Evolutionary conservation across 352 stramenopile species (phyloP).

Genomic region (Phytophthora hibernalis): DNA sequence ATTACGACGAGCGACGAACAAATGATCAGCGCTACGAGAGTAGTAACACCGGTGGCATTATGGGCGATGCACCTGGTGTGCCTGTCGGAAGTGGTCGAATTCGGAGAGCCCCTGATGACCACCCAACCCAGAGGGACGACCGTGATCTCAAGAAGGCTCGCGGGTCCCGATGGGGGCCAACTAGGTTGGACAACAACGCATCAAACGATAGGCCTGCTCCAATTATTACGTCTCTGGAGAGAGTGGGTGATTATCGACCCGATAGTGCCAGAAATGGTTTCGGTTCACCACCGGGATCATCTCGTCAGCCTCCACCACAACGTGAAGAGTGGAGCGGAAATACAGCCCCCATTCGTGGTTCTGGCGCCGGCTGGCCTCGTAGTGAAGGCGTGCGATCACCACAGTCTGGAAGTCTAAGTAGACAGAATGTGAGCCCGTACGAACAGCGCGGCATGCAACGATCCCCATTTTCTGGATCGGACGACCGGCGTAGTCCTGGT

Average conservation of each 20-base stretch:
- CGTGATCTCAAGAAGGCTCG: conserved; percentile 69
- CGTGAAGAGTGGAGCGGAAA: conserved; percentile 46
- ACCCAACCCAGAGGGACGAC: conserved; percentile 43
- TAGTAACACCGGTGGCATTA: conserved; percentile 38
- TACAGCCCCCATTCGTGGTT: conserved; percentile 25
- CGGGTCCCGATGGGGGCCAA: conserved; percentile 74
- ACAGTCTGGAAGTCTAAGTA: conserved; percentile 39
- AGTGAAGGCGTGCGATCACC: conserved; percentile 32
- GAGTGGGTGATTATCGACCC: conserved; percentile 29
- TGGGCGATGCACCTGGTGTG: conserved; percentile 29
- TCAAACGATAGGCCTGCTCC: conserved; percentile 52
- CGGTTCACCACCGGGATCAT: conserved; percentile 22
- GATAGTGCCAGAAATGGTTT: conserved; percentile 36
- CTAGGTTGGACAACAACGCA: conserved; percentile 39
- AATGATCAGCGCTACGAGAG: conserved; percentile 18
- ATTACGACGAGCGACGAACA: conserved; percentile 35
- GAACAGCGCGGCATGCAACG: conserved; percentile 30
- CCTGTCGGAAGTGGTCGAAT: conserved; percentile 34
- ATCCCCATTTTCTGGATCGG: conserved; percentile 36
- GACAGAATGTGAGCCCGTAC: conserved; percentile 29
- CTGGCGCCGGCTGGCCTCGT: conserved; percentile 31
- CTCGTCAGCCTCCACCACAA: conserved; percentile 29
- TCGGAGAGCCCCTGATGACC: conserved; percentile 38
- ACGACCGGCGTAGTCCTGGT: conserved; percentile 38
- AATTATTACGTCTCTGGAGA: conserved; percentile 54